A percentile compares a stretch with the other conserved stretches of the same genome.
Conservation (phyloP, 768 basidiomycete species). For the Crepidotus variabilis region DNA sequence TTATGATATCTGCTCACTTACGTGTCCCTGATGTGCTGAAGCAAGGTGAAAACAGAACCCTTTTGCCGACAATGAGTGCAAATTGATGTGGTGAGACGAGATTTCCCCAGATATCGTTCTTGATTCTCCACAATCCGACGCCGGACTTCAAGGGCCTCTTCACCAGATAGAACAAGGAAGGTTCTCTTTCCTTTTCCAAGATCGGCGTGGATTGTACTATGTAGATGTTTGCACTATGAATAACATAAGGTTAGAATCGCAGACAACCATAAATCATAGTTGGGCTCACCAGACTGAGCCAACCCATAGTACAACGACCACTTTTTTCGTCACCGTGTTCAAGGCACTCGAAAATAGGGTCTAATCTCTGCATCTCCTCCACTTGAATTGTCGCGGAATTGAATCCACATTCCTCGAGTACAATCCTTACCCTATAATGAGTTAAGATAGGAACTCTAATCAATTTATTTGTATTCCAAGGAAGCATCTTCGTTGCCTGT, state of each 20-base stretch:
- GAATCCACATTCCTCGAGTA: constrained; percentile 18
- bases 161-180: neutral
- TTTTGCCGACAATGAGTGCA: neutral
- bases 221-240: neutral
- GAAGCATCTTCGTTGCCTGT: neutral
- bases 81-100: neutral
- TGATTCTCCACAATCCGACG: neutral
- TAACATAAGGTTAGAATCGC: neutral
- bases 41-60: neutral
- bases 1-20: neutral
- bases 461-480: constrained; percentile 6
- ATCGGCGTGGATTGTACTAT: neutral
- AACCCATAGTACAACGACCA: constrained; percentile 20
- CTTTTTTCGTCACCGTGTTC: constrained; percentile 11
- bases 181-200: neutral
- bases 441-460: neutral
- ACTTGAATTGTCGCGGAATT: constrained; percentile 20
- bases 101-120: neutral
- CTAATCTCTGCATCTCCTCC: constrained; percentile 19
- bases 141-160: neutral
- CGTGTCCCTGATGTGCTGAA: neutral
- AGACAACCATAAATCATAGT: neutral
- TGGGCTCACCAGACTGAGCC: constrained; percentile 14
- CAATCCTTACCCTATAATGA: neutral
- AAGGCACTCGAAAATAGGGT: constrained; percentile 22